Conservation (phyloP, 2,329 filamentous ascomycete species). For the Amylocarpus encephaloides region DNA sequence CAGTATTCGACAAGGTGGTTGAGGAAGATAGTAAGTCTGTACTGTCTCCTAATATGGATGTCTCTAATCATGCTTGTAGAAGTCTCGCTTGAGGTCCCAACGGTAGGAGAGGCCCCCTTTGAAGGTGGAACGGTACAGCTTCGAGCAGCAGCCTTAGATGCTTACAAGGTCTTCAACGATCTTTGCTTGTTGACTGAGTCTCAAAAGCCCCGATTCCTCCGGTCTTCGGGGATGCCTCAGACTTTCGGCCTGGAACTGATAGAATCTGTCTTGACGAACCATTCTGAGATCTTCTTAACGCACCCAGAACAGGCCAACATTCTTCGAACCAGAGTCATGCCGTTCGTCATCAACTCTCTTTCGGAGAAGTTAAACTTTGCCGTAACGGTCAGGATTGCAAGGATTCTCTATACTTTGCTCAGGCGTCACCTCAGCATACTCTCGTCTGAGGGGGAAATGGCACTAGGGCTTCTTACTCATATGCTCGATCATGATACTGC, state of each 20-base stretch:
- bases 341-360: constrained; percentile 70
- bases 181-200: constrained; percentile 83
- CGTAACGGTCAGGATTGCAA: constrained; percentile 71
- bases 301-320: constrained; percentile 79
- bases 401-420: constrained; percentile 77
- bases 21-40: constrained; percentile 64
- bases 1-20: constrained; percentile 87
- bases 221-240: constrained; percentile 69
- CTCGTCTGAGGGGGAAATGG: constrained; percentile 73
- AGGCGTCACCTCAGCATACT: constrained; percentile 71
- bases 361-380: constrained; percentile 75
- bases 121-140: constrained; percentile 61
- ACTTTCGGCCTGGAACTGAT: constrained; percentile 87
- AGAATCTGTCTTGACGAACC: constrained; percentile 81
- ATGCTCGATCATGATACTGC: constrained; percentile 80
- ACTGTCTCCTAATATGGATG: neutral
- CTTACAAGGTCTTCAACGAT: constrained; percentile 81
- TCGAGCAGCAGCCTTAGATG: constrained; percentile 74
- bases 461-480: constrained; percentile 74
- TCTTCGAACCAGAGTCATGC: constrained; percentile 71
- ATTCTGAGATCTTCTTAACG: constrained; percentile 69
- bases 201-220: constrained; percentile 74
- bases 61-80: constrained; percentile 14
- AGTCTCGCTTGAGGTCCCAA: constrained; percentile 43
- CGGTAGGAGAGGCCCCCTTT: constrained; percentile 60